phyloP scores from a whole-genome alignment of 139 green algal species.

The Chlamydomonas schloesseri region DNA sequence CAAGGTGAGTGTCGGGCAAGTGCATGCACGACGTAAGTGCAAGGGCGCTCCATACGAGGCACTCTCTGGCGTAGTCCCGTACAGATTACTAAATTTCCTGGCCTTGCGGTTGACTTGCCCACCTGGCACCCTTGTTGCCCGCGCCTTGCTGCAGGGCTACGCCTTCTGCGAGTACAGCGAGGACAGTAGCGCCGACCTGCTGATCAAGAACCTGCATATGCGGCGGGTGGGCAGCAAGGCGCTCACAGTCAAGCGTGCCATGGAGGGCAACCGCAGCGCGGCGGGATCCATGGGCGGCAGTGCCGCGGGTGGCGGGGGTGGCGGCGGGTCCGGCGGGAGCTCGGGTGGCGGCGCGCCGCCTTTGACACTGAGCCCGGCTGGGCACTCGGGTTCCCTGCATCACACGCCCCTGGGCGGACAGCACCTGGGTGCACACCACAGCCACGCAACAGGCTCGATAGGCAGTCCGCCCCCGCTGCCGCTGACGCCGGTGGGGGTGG shows the following conservation, averaged over 20 bases:
- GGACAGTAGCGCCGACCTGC: slow-evolving; percentile 66
- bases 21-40: no score
- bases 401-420: no score
- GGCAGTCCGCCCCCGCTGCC: not conserved
- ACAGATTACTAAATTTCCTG: no score
- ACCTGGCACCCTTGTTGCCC: no score
- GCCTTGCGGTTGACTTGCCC: no score
- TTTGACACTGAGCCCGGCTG: no score
- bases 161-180: slow-evolving; percentile 88
- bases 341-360: no score
- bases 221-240: slow-evolving; percentile 75
- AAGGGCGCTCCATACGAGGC: no score
- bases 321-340: not conserved
- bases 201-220: slow-evolving; percentile 80
- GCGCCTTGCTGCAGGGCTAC: slow-evolving; percentile 82
- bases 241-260: slow-evolving; percentile 71
- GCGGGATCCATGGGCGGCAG: not conserved
- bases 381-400: no score
- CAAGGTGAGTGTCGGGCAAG: slow-evolving; percentile 79
- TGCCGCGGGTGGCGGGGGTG: not conserved
- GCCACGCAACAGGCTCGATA: not conserved
- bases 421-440: not conserved
- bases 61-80: no score
- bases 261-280: slow-evolving; percentile 43
- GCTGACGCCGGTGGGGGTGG: slow-evolving; percentile 9